Conservation (phyloP, 805 yeast species). For the Schizosaccharomyces osmophilus region DNA sequence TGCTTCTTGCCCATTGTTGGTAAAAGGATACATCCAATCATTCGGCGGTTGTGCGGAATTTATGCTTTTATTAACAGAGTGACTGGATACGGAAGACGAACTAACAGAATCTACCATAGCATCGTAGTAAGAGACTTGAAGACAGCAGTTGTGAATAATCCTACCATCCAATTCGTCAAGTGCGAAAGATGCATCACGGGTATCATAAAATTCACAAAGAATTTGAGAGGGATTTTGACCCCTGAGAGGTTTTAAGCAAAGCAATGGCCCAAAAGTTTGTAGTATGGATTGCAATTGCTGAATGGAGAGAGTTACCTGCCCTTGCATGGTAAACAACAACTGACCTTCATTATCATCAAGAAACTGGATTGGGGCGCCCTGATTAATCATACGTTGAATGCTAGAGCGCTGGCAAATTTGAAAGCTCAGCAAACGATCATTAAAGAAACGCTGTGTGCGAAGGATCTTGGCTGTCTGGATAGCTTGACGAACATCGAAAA, state of each 20-base stretch:
- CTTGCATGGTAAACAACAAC: conserved; percentile 3
- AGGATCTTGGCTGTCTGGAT: conserved; percentile 9
- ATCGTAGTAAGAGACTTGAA: conserved; percentile 1
- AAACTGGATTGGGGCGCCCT: conserved; percentile 8
- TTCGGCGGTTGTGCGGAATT: neutral
- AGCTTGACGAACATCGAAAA: conserved; percentile 10
- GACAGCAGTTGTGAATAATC: conserved; percentile 8
- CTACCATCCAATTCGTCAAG: conserved; percentile 9
- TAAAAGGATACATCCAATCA: too few relatives aligned
- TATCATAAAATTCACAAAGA: conserved; percentile 15
- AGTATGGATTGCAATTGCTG: conserved; percentile 1
- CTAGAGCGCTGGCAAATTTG: conserved; percentile 7
- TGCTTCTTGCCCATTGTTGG: too few relatives aligned
- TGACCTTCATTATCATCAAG: conserved; percentile 7
- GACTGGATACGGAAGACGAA: conserved; percentile 2
- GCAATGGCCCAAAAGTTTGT: conserved; percentile 10
- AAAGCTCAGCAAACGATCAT: conserved; percentile 4
- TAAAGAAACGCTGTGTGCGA: conserved; percentile 8
- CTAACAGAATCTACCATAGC: neutral
- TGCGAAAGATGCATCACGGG: conserved; percentile 16
- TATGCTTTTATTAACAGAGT: conserved; percentile 3
- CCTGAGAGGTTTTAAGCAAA: conserved; percentile 4
- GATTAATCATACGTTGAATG: conserved; percentile 6
- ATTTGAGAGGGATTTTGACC: conserved; percentile 7
- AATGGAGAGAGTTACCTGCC: conserved; percentile 3